Evolutionary conservation across 495 filamentous ascomycete species (phyloP).

Genomic region (Daldinia vernicosa): DNA sequence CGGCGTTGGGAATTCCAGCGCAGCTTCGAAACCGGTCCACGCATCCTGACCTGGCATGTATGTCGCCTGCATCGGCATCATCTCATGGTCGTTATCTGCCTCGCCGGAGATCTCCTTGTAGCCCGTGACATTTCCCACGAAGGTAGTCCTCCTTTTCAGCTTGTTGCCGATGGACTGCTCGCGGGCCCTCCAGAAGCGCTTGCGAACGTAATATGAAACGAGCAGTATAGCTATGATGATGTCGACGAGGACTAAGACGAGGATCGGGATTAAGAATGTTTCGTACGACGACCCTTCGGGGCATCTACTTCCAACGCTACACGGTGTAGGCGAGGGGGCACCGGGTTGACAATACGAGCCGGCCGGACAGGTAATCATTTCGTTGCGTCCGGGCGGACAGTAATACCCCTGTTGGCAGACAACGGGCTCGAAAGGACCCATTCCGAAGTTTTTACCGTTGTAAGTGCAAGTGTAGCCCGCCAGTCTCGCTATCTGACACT

Average conservation of each 20-base stretch:
- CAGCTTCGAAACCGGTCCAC: conserved; percentile 52
- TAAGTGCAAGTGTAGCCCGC: conserved; percentile 44
- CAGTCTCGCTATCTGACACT: conserved; percentile 50
- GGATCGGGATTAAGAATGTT: conserved; percentile 52
- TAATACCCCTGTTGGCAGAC: conserved; percentile 56
- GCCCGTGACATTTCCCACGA: conserved; percentile 23
- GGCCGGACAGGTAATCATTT: conserved; percentile 51
- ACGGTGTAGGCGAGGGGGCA: conserved; percentile 52
- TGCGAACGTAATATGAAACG: conserved; percentile 42
- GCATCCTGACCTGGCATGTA: conserved; percentile 43
- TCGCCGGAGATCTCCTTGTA: conserved; percentile 50
- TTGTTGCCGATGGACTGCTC: conserved; percentile 23
- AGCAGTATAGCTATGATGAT: conserved; percentile 47
- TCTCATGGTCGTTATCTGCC: conserved; percentile 45
- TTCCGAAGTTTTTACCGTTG: conserved; percentile 46
- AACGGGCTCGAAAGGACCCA: conserved; percentile 56
- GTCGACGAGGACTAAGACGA: conserved; percentile 55
- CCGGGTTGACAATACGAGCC: conserved; percentile 58
- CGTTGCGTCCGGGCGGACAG: conserved; percentile 51
- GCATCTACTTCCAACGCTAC: conserved; percentile 53
- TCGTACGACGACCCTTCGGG: conserved; percentile 49
- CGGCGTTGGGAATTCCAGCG: conserved; percentile 44
- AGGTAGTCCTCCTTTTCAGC: conserved; percentile 23
- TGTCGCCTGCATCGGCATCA: conserved; percentile 40
- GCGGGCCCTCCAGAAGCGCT: conserved; percentile 38